Conservation (phyloP, 2,329 filamentous ascomycete genomes). For the Aspergillus calidoustus region DNA sequence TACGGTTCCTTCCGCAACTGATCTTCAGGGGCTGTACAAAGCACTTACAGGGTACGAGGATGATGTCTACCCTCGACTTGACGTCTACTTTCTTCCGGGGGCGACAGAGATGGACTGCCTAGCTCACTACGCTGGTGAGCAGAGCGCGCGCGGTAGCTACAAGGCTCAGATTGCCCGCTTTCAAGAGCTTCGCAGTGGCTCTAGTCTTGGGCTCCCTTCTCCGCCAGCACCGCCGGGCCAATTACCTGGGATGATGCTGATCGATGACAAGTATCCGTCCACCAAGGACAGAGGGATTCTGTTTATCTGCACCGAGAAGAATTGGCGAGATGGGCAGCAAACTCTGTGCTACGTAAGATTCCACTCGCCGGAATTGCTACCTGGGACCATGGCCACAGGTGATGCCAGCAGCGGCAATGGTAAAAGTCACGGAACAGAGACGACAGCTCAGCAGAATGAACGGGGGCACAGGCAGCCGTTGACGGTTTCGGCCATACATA, state of each 20-base stretch:
- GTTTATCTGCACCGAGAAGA: conserved; percentile 1
- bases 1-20: not conserved
- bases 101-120: not conserved
- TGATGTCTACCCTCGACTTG: not conserved
- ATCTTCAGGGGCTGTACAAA: not conserved
- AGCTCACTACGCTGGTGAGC: not conserved
- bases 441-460: too few species aligned
- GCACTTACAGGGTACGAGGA: not conserved
- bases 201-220: not conserved
- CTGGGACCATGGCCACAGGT: too few species aligned
- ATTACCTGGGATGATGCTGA: conserved; percentile 2
- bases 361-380: not conserved
- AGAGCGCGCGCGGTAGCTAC: not conserved
- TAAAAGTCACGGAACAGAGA: too few species aligned
- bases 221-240: not conserved
- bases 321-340: not conserved
- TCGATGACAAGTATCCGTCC: not conserved
- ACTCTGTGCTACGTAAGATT: not conserved
- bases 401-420: too few species aligned
- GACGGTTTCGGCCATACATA: too few species aligned
- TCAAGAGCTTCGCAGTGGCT: not conserved
- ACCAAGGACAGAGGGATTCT: not conserved
- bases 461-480: too few species aligned
- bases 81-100: not conserved
- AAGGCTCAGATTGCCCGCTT: not conserved